These are phyloP conservation scores for Neofusicoccum parvum DNA, from an alignment of 2,329 filamentous ascomycete genomes.

Conservation along the genomic window DNA sequence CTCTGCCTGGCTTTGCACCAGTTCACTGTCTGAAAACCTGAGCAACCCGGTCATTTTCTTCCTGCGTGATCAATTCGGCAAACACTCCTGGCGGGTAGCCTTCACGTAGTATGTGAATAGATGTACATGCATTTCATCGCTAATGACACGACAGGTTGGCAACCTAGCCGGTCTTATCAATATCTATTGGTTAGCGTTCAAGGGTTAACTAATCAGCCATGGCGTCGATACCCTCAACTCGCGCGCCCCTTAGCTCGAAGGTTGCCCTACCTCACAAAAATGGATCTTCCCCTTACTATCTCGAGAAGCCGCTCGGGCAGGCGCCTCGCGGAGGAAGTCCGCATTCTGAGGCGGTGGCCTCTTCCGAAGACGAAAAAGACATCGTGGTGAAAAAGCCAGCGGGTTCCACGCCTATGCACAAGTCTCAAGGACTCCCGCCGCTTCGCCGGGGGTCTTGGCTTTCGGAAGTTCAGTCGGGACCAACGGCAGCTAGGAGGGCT, in stretches of 20 bases:
- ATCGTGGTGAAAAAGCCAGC: constrained; percentile 15
- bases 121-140: background rate
- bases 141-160: background rate
- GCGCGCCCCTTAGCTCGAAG: constrained; percentile 6
- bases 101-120: background rate
- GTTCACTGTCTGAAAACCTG: background rate
- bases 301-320: constrained; percentile 13
- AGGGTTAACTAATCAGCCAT: background rate
- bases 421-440: constrained; percentile 57
- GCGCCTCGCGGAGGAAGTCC: constrained; percentile 58
- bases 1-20: background rate
- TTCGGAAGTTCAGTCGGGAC: constrained; percentile 70
- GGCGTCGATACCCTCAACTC: constrained; percentile 18
- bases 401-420: constrained; percentile 26
- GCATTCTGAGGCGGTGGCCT: constrained; percentile 90
- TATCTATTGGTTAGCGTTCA: background rate
- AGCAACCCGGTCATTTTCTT: background rate
- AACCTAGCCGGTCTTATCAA: background rate
- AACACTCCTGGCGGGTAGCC: background rate
- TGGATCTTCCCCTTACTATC: constrained; percentile 9
- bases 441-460: constrained; percentile 66
- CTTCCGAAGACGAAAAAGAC: constrained; percentile 89
- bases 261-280: constrained; percentile 8
- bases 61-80: background rate
- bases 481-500: constrained; percentile 58